Conservation (phyloP, 768 basidiomycete species). For the Tylopilus vinaceipallidus region DNA sequence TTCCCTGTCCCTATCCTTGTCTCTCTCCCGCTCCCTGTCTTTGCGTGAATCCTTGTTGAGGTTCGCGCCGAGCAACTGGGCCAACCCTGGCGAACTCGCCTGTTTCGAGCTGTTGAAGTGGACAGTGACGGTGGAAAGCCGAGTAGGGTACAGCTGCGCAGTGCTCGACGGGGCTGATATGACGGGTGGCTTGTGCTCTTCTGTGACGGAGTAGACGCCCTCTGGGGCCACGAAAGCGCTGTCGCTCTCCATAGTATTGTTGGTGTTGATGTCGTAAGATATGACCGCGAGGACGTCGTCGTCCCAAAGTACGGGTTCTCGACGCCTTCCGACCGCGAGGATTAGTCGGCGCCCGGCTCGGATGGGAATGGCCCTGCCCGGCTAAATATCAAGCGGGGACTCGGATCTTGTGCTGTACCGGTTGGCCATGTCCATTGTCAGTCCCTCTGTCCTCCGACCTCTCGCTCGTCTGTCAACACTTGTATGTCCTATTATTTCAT, state of each 20-base stretch:
- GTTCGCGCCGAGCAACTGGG: slow-evolving; percentile 64
- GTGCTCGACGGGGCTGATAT: slow-evolving; percentile 38
- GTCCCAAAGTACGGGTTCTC: neutral
- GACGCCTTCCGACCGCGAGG: neutral
- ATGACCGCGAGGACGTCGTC: slow-evolving; percentile 16
- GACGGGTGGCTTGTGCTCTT: slow-evolving; percentile 72
- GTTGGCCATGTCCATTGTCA: slow-evolving; percentile 23
- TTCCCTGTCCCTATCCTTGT: slow-evolving; percentile 40
- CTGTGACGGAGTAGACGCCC: slow-evolving; percentile 85
- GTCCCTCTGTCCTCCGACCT: slow-evolving; percentile 16
- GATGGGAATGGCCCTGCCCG: slow-evolving; percentile 1
- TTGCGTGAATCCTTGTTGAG: slow-evolving; percentile 55
- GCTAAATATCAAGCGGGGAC: slow-evolving; percentile 6
- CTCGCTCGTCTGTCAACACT: slow-evolving; percentile 14
- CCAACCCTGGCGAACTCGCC: slow-evolving; percentile 58
- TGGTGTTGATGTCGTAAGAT: slow-evolving; percentile 2
- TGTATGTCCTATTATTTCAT: slow-evolving; percentile 12
- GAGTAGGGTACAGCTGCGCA: slow-evolving; percentile 52
- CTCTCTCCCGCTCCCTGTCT: slow-evolving; percentile 35
- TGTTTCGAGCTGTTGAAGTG: slow-evolving; percentile 58
- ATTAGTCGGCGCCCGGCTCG: neutral
- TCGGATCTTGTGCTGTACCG: slow-evolving; percentile 29
- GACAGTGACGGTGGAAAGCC: slow-evolving; percentile 58
- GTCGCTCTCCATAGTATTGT: slow-evolving; percentile 80
- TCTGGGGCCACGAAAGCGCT: slow-evolving; percentile 86